A percentile compares a stretch with the other conserved stretches of the same genome.
These are phyloP conservation scores for Scytalidium sp. DNA, from an alignment of 2,329 filamentous ascomycete species.

Conservation along the genomic window DNA sequence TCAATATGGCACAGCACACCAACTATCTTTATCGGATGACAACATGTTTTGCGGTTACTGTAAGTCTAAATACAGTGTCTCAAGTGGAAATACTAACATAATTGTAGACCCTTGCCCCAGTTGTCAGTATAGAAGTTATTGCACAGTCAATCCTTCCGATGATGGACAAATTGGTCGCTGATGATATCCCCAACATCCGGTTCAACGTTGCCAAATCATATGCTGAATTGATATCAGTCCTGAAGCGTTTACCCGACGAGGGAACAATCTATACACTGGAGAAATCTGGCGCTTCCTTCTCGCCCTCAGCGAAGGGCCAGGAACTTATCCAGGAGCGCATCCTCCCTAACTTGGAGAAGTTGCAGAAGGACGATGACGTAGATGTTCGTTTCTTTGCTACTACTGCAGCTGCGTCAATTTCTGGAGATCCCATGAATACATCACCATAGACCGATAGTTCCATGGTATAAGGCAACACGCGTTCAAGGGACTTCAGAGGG, in stretches of 20 bases:
- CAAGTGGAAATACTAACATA: conserved; percentile 24
- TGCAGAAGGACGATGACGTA: conserved; percentile 96
- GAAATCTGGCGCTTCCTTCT: conserved; percentile 63
- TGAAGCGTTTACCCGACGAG: conserved; percentile 85
- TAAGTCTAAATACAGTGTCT: conserved; percentile 49
- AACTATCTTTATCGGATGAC: conserved; percentile 99
- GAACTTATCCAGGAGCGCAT: conserved; percentile 84
- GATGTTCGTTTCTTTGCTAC: conserved; percentile 98
- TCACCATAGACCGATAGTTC: conserved; percentile 35
- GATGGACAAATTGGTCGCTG: conserved; percentile 87
- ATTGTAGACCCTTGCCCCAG: conserved; percentile 80
- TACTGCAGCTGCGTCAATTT: conserved; percentile 63
- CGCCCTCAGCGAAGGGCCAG: conserved; percentile 67
- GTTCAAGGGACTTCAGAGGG: conserved; percentile 18
- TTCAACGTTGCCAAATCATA: conserved; percentile 99
- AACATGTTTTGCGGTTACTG: conserved; percentile 98
- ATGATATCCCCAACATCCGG: conserved; percentile 97
- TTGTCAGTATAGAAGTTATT: conserved; percentile 91
- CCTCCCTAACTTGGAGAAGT: conserved; percentile 85
- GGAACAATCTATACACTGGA: conserved; percentile 84
- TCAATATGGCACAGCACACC: conserved; percentile 95
- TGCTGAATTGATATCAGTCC: conserved; percentile 80
- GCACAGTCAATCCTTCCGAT: conserved; percentile 92
- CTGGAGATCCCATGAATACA: conserved; percentile 52
- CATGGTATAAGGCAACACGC: conserved; percentile 17